A percentile compares a stretch with the other conserved stretches of the same genome.
phyloP scores from a whole-genome alignment of 1,284 basidiomycete genomes.

The Leccinum pachyderme region DNA sequence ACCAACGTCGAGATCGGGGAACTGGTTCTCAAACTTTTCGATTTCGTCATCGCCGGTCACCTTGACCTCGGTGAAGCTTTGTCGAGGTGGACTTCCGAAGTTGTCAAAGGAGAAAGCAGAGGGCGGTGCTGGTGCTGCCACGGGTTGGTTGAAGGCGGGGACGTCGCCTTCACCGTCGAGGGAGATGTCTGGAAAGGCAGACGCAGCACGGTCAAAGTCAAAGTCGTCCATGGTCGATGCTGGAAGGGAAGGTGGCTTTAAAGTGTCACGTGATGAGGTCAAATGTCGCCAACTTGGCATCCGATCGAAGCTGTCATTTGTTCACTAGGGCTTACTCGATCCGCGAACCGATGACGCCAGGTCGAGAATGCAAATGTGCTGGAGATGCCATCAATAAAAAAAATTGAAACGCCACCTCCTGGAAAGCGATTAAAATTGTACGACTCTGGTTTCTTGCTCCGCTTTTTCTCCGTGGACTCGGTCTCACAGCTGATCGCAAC shows the following conservation, averaged over 20 bases:
- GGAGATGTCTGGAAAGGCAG: slow-evolving; percentile 85
- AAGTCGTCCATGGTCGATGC: slow-evolving; percentile 40
- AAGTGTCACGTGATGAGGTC: slow-evolving; percentile 11
- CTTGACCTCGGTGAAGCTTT: slow-evolving; percentile 55
- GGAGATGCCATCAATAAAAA: background rate
- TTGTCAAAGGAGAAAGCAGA: slow-evolving; percentile 63
- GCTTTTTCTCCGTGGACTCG: background rate
- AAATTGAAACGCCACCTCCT: background rate
- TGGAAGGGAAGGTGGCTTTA: background rate
- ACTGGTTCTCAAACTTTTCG: slow-evolving; percentile 88
- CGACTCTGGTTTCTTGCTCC: background rate
- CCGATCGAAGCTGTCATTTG: background rate
- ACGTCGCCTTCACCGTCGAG: slow-evolving; percentile 63
- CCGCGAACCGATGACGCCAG: background rate
- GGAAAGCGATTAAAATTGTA: background rate
- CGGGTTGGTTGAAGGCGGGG: slow-evolving; percentile 39
- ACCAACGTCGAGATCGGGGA: slow-evolving; percentile 79
- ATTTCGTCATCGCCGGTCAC: slow-evolving; percentile 88
- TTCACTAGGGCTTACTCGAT: background rate
- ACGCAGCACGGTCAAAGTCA: slow-evolving; percentile 75
- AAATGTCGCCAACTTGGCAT: background rate
- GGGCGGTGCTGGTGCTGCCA: slow-evolving; percentile 22
- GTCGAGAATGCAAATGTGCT: background rate
- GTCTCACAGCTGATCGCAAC: background rate
- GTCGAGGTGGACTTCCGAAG: slow-evolving; percentile 50